Evolutionary conservation across 768 basidiomycete genomes (phyloP).

Genomic region (Suillus subaureus): DNA sequence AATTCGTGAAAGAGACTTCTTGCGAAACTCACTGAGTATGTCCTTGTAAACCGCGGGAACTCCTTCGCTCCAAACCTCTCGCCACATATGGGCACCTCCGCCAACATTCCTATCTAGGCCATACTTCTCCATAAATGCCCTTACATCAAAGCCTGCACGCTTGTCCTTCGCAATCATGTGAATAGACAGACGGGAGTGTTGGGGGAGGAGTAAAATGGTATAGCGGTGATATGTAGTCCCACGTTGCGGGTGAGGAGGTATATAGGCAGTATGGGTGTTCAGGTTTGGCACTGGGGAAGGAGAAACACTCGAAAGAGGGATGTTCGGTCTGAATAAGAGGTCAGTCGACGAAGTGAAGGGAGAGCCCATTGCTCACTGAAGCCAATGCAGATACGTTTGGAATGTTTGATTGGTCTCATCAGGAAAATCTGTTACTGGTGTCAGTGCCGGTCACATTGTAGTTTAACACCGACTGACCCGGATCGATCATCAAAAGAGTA

Average conservation of each 20-base stretch:
- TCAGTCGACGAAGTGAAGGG: slow-evolving; percentile 15
- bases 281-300: slow-evolving; percentile 40
- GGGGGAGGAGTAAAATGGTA: slow-evolving; percentile 72
- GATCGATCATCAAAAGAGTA: slow-evolving; percentile 88
- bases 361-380: slow-evolving; percentile 56
- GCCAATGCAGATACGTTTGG: slow-evolving; percentile 81
- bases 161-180: slow-evolving; percentile 47
- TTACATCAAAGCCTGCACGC: slow-evolving; percentile 66
- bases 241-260: slow-evolving; percentile 90
- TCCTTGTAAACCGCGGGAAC: slow-evolving; percentile 68
- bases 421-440: slow-evolving; percentile 68
- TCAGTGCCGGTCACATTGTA: not conserved
- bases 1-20: not conserved
- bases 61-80: slow-evolving; percentile 70
- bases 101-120: slow-evolving; percentile 55
- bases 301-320: slow-evolving; percentile 69
- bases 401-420: slow-evolving; percentile 64
- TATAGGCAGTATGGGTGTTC: slow-evolving; percentile 68
- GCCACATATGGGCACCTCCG: slow-evolving; percentile 84
- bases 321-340: slow-evolving; percentile 63
- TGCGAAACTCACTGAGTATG: slow-evolving; percentile 59
- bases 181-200: slow-evolving; percentile 50
- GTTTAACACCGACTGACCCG: slow-evolving; percentile 54
- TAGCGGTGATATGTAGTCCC: slow-evolving; percentile 94
- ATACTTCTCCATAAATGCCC: slow-evolving; percentile 60